Evolutionary conservation across 208 protist genomes (phyloP).

Genomic region (Trypanosoma theileri): DNA sequence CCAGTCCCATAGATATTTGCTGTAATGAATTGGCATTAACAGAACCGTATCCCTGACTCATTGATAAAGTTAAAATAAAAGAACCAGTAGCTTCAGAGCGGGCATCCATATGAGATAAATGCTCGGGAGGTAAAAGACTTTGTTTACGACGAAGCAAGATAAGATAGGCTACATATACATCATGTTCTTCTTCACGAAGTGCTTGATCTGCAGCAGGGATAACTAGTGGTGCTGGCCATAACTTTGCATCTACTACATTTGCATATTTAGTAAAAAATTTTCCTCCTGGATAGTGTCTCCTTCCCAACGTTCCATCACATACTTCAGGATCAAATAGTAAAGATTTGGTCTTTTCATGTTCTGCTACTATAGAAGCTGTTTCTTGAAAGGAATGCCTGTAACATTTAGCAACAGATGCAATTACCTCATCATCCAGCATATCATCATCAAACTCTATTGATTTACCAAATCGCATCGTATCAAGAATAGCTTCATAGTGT

Average conservation of each 20-base stretch:
- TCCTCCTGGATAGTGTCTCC: constrained; percentile 56
- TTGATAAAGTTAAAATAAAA: constrained; percentile 53
- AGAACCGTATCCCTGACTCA: constrained; percentile 74
- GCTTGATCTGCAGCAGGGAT: constrained; percentile 67
- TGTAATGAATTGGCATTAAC: constrained; percentile 83
- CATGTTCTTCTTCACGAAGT: constrained; percentile 65
- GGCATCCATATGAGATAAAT: constrained; percentile 37
- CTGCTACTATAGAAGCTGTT: constrained; percentile 48
- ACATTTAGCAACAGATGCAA: constrained; percentile 52
- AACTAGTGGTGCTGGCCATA: constrained; percentile 76
- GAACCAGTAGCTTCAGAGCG: constrained; percentile 48
- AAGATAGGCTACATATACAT: constrained; percentile 76
- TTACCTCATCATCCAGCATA: constrained; percentile 58
- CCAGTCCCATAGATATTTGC: constrained; percentile 34
- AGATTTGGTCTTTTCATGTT: constrained; percentile 54
- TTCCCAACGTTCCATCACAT: background rate
- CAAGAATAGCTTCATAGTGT: constrained; percentile 67
- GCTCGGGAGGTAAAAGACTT: constrained; percentile 45
- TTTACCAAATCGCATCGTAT: constrained; percentile 59
- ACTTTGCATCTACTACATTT: constrained; percentile 76
- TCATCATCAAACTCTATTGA: constrained; percentile 33
- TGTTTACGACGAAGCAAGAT: constrained; percentile 74
- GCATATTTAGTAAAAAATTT: constrained; percentile 72
- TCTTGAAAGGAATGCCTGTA: constrained; percentile 53
- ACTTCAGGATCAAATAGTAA: constrained; percentile 42